Evolutionary conservation across 495 filamentous ascomycete genomes (phyloP).

Genomic region (Penicillium atrosanguineum): DNA sequence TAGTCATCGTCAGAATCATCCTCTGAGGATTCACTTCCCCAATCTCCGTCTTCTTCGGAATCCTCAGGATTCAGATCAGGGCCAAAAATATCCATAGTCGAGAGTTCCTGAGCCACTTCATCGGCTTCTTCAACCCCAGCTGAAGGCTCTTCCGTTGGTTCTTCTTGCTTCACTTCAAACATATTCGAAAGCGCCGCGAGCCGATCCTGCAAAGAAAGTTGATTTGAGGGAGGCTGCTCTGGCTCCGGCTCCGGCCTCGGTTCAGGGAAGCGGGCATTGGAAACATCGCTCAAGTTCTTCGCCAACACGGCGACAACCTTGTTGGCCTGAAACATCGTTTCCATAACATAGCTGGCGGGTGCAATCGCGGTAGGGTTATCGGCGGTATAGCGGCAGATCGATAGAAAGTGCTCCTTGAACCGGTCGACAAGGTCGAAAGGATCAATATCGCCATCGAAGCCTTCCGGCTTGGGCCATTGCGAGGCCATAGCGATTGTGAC

Average conservation of each 20-base stretch:
- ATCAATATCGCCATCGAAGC: background rate
- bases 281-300: background rate
- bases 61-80: background rate
- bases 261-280: background rate
- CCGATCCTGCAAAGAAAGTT: background rate
- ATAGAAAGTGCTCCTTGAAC: background rate
- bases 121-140: background rate
- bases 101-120: background rate
- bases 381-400: background rate
- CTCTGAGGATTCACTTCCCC: background rate
- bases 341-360: conserved; percentile 3
- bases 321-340: conserved; percentile 2
- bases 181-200: background rate
- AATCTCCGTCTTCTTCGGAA: background rate
- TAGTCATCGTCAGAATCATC: background rate
- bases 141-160: background rate
- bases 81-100: background rate
- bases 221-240: background rate
- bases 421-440: background rate
- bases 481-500: background rate
- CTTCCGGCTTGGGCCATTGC: background rate
- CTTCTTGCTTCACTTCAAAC: background rate
- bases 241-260: too few relatives aligned
- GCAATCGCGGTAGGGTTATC: background rate
- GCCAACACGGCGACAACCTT: background rate